These are phyloP conservation scores for Candida loeiensis DNA, from an alignment of 805 yeast species.

Conservation along the genomic window DNA sequence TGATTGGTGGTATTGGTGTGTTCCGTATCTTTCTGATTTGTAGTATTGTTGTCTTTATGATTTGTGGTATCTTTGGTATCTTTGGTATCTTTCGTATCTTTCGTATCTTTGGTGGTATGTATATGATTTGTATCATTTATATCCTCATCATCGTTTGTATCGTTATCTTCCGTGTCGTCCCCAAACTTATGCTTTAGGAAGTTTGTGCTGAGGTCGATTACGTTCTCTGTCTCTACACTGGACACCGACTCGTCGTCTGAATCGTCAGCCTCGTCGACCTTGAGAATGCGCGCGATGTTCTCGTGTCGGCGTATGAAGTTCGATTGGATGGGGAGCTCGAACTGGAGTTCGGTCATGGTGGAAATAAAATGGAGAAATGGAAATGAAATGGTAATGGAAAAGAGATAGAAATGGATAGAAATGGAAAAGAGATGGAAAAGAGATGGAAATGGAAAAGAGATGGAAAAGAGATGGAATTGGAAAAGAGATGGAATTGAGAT, in stretches of 20 bases:
- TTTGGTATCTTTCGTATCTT: no score
- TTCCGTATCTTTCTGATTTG: neutral
- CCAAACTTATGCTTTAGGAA: no score
- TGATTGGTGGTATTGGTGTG: neutral
- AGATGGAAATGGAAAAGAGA: neutral
- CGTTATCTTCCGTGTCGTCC: no score
- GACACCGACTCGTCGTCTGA: neutral
- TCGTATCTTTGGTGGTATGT: no score
- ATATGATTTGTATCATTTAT: no score
- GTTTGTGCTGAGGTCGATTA: no score
- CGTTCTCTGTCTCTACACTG: no score
- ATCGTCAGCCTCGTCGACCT: constrained; percentile 2
- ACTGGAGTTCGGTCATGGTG: constrained; percentile 6
- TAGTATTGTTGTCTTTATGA: no score
- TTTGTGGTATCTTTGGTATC: no score
- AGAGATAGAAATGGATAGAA: neutral
- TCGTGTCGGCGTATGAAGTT: constrained; percentile 8
- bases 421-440: neutral
- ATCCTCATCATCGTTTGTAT: no score
- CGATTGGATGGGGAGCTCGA: constrained; percentile 6
- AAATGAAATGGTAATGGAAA: neutral
- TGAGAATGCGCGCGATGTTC: constrained; percentile 4
- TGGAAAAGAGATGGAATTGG: neutral
- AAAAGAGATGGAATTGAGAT: neutral
- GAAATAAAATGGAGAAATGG: neutral